Conservation (phyloP, 2,329 filamentous ascomycete species). For the Juglanconis oblonga region DNA sequence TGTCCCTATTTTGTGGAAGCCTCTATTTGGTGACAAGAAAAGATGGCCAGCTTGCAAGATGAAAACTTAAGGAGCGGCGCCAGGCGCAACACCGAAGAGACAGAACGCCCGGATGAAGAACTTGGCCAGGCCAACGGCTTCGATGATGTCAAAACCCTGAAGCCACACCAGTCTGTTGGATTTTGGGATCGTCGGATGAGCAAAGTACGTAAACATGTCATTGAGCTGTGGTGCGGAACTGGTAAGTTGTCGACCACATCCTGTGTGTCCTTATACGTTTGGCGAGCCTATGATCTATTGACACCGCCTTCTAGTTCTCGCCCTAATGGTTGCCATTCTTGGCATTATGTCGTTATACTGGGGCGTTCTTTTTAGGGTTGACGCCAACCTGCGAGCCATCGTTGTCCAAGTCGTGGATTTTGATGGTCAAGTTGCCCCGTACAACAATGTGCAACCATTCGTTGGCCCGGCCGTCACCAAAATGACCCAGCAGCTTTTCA, state of each 20-base stretch:
- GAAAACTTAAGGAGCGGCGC: background rate
- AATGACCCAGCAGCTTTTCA: conserved; percentile 40
- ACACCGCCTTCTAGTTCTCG: conserved; percentile 32
- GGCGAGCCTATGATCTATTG: too few species aligned
- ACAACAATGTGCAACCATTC: conserved; percentile 44
- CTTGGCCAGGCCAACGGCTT: background rate
- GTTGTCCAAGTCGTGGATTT: conserved; percentile 62
- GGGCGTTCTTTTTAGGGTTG: conserved; percentile 51
- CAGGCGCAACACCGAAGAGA: background rate
- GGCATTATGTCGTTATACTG: conserved; percentile 59
- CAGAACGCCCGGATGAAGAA: background rate
- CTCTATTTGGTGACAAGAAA: background rate
- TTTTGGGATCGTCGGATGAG: conserved; percentile 39
- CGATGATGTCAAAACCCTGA: conserved; percentile 3
- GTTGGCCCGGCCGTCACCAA: conserved; percentile 54
- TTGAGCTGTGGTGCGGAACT: conserved; percentile 26
- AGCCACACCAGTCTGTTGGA: conserved; percentile 34
- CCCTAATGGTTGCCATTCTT: conserved; percentile 55
- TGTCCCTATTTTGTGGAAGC: background rate
- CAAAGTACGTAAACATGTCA: conserved; percentile 26
- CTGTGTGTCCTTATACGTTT: background rate
- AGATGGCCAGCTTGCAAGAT: background rate
- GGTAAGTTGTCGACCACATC: conserved; percentile 14
- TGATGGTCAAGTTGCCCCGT: conserved; percentile 53
- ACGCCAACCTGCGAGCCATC: conserved; percentile 45